phyloP scores from a whole-genome alignment of 805 yeast species.

The Lachancea thermotolerans region DNA sequence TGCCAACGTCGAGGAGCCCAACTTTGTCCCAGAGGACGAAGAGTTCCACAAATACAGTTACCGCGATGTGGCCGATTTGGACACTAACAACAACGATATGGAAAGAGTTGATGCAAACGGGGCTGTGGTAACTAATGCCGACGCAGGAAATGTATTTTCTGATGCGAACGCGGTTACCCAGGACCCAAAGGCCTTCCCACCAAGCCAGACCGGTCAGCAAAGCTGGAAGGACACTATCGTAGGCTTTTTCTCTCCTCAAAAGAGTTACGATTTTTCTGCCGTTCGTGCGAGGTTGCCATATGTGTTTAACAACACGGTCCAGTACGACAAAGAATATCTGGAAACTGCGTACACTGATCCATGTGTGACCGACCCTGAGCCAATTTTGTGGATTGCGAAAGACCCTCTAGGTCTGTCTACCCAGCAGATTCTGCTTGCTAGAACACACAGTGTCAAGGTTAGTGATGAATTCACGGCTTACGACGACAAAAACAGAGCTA shows the following conservation, averaged over 20 bases:
- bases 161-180: slow-evolving; percentile 20
- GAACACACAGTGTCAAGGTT: slow-evolving; percentile 46
- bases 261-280: slow-evolving; percentile 39
- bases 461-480: slow-evolving; percentile 50
- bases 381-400: slow-evolving; percentile 63
- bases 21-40: slow-evolving; percentile 26
- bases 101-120: slow-evolving; percentile 9
- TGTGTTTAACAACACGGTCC: slow-evolving; percentile 29
- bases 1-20: slow-evolving; percentile 15
- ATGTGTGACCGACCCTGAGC: slow-evolving; percentile 30
- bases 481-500: slow-evolving; percentile 50
- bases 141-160: slow-evolving; percentile 22
- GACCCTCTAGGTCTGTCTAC: slow-evolving; percentile 64
- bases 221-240: slow-evolving; percentile 16
- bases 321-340: slow-evolving; percentile 28
- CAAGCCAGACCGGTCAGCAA: slow-evolving; percentile 14
- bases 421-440: slow-evolving; percentile 49
- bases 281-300: slow-evolving; percentile 37
- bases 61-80: slow-evolving; percentile 18
- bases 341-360: slow-evolving; percentile 30
- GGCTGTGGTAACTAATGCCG: slow-evolving; percentile 16
- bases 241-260: slow-evolving; percentile 43
- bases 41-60: slow-evolving; percentile 22
- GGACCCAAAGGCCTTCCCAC: slow-evolving; percentile 23
- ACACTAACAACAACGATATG: slow-evolving; percentile 5